These are phyloP conservation scores for Rhododendron mucronatum DNA, from an alignment of 148 eudicot genomes.

Conservation along the genomic window DNA sequence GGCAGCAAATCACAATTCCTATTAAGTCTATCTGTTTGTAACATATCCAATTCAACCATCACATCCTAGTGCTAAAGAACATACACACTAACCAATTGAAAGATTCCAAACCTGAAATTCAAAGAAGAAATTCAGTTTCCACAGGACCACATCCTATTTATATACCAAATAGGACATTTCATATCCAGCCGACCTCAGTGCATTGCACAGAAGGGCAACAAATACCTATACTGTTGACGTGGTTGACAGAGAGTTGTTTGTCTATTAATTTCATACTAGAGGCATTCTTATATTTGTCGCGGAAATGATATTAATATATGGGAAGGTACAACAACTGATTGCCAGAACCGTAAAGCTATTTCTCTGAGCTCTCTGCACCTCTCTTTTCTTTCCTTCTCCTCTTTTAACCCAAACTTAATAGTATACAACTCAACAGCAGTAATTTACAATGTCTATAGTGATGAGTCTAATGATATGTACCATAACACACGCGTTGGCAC, in stretches of 20 bases:
- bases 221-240: not conserved
- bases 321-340: not conserved
- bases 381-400: not conserved
- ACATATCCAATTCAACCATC: slow-evolving; percentile 6
- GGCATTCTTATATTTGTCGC: not conserved
- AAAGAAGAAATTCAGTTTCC: slow-evolving; percentile 4
- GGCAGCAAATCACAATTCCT: not conserved
- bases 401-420: not conserved
- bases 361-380: not conserved
- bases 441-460: not conserved
- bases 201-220: not conserved
- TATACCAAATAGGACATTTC: not conserved
- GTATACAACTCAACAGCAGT: not conserved
- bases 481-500: not conserved
- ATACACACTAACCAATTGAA: not conserved
- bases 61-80: not conserved
- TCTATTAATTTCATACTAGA: not conserved
- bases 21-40: not conserved
- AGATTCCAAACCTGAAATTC: not conserved
- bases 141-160: not conserved
- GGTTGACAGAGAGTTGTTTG: not conserved
- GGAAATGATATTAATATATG: not conserved
- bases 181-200: not conserved
- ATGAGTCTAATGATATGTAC: not conserved
- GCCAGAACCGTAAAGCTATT: not conserved